Evolutionary conservation across 495 filamentous ascomycete genomes (phyloP).

Genomic region (Trichoderma orchidacearum): DNA sequence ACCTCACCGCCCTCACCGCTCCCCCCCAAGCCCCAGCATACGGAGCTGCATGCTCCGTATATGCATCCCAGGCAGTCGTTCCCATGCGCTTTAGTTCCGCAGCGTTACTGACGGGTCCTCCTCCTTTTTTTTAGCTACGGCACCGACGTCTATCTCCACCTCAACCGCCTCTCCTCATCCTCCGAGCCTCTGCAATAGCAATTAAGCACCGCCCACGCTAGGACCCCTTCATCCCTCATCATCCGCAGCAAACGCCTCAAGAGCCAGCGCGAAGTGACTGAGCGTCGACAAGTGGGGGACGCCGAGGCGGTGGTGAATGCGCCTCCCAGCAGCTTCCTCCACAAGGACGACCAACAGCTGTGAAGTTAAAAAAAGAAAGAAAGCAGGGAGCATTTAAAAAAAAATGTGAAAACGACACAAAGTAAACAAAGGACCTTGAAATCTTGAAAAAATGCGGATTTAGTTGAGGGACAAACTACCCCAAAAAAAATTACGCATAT

Average conservation of each 20-base stretch:
- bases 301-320: conserved; percentile 51
- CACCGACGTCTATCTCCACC: conserved; percentile 94
- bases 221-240: not conserved
- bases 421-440: too few relatives aligned
- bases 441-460: too few relatives aligned
- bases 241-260: conserved; percentile 38
- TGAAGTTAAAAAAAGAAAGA: not conserved
- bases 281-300: conserved; percentile 79
- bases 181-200: conserved; percentile 97
- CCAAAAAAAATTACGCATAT: too few relatives aligned
- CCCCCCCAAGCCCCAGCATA: too few relatives aligned
- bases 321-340: not conserved
- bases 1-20: too few relatives aligned
- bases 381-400: not conserved
- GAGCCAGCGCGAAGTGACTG: conserved; percentile 50
- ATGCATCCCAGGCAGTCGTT: too few relatives aligned
- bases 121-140: conserved; percentile 56
- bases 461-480: too few relatives aligned
- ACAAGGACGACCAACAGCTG: not conserved
- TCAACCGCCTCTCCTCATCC: conserved; percentile 87
- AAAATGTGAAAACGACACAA: not conserved
- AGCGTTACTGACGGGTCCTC: conserved; percentile 5
- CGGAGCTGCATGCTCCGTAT: too few relatives aligned
- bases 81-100: too few relatives aligned
- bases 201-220: conserved; percentile 35